These are phyloP conservation scores for Metschnikowia arizonensis DNA, from an alignment of 805 yeast genomes.

Conservation along the genomic window DNA sequence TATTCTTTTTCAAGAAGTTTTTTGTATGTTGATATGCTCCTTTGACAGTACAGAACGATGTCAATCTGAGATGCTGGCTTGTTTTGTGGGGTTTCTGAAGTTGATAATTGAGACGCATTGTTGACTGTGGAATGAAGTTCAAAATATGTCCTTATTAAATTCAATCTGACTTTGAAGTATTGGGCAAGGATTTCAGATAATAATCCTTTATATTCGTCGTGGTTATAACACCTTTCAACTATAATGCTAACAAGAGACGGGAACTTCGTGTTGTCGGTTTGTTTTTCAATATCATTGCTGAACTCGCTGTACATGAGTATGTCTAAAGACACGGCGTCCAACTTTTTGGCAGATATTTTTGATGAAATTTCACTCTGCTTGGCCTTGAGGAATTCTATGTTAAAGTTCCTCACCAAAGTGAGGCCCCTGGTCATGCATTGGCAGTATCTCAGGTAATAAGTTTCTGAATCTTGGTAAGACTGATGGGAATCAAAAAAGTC, in stretches of 20 bases:
- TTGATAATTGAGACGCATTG: not conserved
- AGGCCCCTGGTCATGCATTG: slow-evolving; percentile 82
- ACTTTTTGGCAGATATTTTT: slow-evolving; percentile 5
- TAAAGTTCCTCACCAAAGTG: slow-evolving; percentile 66
- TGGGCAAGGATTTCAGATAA: slow-evolving; percentile 58
- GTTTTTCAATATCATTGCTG: slow-evolving; percentile 15
- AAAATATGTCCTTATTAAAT: slow-evolving; percentile 42
- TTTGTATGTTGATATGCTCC: slow-evolving; percentile 55
- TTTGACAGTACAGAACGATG: slow-evolving; percentile 57
- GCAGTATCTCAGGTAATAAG: slow-evolving; percentile 67
- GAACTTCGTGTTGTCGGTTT: slow-evolving; percentile 14
- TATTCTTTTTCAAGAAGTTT: slow-evolving; percentile 60
- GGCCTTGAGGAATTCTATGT: slow-evolving; percentile 43
- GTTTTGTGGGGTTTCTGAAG: slow-evolving; percentile 1
- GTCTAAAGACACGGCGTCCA: slow-evolving; percentile 13
- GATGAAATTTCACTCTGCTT: slow-evolving; percentile 8
- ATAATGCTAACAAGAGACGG: slow-evolving; percentile 12
- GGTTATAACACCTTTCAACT: slow-evolving; percentile 22
- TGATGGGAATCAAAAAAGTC: slow-evolving; percentile 50
- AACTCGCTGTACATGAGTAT: slow-evolving; percentile 19
- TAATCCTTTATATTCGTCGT: slow-evolving; percentile 61
- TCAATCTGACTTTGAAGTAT: slow-evolving; percentile 57
- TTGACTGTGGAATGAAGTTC: slow-evolving; percentile 15
- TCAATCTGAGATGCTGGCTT: slow-evolving; percentile 19
- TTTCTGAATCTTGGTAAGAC: slow-evolving; percentile 60